Conservation (phyloP, 2,329 filamentous ascomycete species). For the Epichloe hybrida region DNA sequence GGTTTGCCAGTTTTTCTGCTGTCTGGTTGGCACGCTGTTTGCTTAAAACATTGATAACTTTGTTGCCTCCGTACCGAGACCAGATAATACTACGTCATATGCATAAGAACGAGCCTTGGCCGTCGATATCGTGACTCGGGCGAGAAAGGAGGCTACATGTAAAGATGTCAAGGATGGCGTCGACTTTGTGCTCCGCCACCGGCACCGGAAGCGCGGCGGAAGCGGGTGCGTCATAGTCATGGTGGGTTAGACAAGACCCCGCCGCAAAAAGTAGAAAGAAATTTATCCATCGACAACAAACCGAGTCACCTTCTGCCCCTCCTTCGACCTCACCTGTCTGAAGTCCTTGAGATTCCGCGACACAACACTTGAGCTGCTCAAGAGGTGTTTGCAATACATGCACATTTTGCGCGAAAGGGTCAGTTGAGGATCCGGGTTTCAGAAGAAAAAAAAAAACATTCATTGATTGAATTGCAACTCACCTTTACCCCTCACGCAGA, state of each 20-base stretch:
- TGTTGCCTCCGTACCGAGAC: not conserved
- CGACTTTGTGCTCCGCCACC: not conserved
- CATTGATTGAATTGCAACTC: not conserved
- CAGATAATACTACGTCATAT: not conserved
- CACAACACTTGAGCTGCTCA: too few species aligned
- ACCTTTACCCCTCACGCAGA: not conserved
- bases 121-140: too few species aligned
- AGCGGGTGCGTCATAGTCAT: not conserved
- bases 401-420: too few species aligned
- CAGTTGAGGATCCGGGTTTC: not conserved
- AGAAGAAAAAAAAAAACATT: not conserved
- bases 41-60: not conserved
- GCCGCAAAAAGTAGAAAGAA: not conserved
- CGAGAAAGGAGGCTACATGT: too few species aligned
- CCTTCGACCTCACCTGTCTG: not conserved
- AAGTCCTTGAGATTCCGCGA: too few species aligned
- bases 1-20: not conserved
- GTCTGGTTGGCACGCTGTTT: not conserved
- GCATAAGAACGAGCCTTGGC: not conserved
- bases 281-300: too few species aligned
- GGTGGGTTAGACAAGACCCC: not conserved
- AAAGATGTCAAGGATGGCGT: too few species aligned
- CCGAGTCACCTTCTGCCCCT: not conserved
- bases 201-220: not conserved
- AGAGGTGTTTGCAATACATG: not conserved